phyloP scores from a whole-genome alignment of 2,329 filamentous ascomycete species.

The Lizonia empirigonia region DNA sequence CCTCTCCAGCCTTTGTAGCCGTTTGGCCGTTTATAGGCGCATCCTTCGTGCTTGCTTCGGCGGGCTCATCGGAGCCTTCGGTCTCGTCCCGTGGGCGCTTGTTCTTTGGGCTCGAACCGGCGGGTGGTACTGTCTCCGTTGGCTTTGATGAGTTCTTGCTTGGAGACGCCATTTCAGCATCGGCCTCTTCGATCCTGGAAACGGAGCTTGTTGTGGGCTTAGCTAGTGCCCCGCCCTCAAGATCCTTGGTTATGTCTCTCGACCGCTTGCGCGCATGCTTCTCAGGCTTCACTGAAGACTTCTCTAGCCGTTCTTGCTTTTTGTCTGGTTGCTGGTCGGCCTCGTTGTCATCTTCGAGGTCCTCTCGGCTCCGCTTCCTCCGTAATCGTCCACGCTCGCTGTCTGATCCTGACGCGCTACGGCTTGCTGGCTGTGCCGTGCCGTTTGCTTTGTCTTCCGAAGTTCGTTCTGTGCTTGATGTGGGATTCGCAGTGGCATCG shows the following conservation, averaged over 20 bases:
- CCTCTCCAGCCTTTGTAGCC: slow-evolving; percentile 31
- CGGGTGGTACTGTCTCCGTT: slow-evolving; percentile 13
- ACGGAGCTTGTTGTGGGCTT: slow-evolving; percentile 42
- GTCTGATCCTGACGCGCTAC: slow-evolving; percentile 43
- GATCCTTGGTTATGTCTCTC: slow-evolving; percentile 49
- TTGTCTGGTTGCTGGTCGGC: slow-evolving; percentile 41
- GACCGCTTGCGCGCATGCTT: slow-evolving; percentile 55
- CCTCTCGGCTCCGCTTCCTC: slow-evolving; percentile 55
- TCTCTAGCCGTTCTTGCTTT: slow-evolving; percentile 36
- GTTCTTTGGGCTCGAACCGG: slow-evolving; percentile 53
- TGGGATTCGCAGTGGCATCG: slow-evolving; percentile 42
- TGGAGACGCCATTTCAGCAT: slow-evolving; percentile 37
- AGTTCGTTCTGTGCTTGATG: slow-evolving; percentile 22
- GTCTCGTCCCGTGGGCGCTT: slow-evolving; percentile 53
- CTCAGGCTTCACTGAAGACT: slow-evolving; percentile 37
- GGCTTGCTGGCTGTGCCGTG: slow-evolving; percentile 25
- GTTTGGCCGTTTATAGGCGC: slow-evolving; percentile 19
- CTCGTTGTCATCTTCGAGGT: slow-evolving; percentile 48
- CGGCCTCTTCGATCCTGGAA: slow-evolving; percentile 37
- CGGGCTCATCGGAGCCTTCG: slow-evolving; percentile 21
- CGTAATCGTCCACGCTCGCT: slow-evolving; percentile 48
- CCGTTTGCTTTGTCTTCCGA: slow-evolving; percentile 38
- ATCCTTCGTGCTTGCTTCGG: slow-evolving; percentile 13
- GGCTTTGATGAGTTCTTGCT: slow-evolving; percentile 16
- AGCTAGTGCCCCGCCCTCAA: slow-evolving; percentile 38